phyloP scores from a whole-genome alignment of 2,329 filamentous ascomycete genomes.

The Clarireedia hainanense region DNA sequence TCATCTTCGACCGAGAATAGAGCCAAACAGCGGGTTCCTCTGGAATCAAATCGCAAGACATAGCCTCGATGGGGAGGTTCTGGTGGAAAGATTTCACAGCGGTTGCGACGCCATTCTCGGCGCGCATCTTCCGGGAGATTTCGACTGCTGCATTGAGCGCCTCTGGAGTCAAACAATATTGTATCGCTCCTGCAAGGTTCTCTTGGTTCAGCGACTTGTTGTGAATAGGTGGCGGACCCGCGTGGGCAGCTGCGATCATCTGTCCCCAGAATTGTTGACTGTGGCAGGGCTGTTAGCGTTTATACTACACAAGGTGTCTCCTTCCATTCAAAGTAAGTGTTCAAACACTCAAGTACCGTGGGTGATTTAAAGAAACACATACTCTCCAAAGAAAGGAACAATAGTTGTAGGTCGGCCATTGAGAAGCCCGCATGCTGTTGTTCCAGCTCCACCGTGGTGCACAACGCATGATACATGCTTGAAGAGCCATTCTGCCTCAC shows the following conservation, averaged over 20 bases:
- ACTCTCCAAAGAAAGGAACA: conserved; percentile 63
- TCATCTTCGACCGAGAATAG: conserved; percentile 31
- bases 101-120: conserved; percentile 53
- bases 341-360: too few species aligned
- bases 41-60: conserved; percentile 46
- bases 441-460: too few species aligned
- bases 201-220: conserved; percentile 60
- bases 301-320: neutral
- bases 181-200: conserved; percentile 60
- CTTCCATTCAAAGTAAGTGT: neutral
- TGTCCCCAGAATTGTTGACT: conserved; percentile 66
- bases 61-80: conserved; percentile 52
- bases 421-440: conserved; percentile 65
- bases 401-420: conserved; percentile 62
- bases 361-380: neutral
- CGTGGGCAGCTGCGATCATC: conserved; percentile 58
- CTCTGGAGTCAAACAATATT: conserved; percentile 53
- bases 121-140: conserved; percentile 52
- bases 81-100: conserved; percentile 46
- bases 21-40: conserved; percentile 45
- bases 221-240: conserved; percentile 58
- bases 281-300: neutral
- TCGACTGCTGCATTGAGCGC: conserved; percentile 47
- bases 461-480: conserved; percentile 41
- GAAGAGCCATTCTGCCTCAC: conserved; percentile 50